Evolutionary conservation across 441 rosid species (phyloP), one percentile per base, ranked within the genome.

Genomic region (Melastoma candidum): DNA sequence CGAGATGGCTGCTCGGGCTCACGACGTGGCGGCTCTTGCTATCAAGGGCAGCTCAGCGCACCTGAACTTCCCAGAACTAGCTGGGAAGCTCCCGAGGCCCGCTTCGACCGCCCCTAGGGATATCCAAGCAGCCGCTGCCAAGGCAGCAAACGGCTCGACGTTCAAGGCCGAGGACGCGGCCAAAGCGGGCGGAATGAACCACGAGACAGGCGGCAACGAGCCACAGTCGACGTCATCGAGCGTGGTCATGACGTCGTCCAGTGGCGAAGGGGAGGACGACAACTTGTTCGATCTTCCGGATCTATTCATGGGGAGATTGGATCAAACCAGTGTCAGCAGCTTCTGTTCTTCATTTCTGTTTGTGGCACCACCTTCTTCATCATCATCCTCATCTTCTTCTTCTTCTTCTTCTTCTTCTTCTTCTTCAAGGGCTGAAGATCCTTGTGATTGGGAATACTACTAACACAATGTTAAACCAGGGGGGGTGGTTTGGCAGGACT

Each of bases 1-100:
- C 1, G 83, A 85, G 61, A 85, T 82, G 94, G 94, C 94, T 2
- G 89, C 89, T 66, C 77, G 89, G 46, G 94, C 94, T 24, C 94
- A 85, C 26, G 94, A 85, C 39, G 94, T 82, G 0, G 94, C 94
- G 0, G 77, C 89, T 8, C 68, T 82, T 39, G 94, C 94, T 60
- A 82, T 85, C 49, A 85, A 85, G 69, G 94, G 94, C 24, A 8
- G 66, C 50, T 60, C 76, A n/a, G 89, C 94, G 54, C 70, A 45
- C 58, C 83, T 85, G 44, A 85, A 85, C 63, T 85, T 85, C 60
- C 94, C 94, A 4, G 69, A 75, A 13, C 41, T 77, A 1, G 75
- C 75, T 1, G 46, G 46, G 4, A 67, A 66, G 22, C 76, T 85
- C 45, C 94, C 94, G 5, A 80, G 82, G 26, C 89, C 94, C 22